Conservation (phyloP, 83 land plant genomes). For the Picea abies region DNA sequence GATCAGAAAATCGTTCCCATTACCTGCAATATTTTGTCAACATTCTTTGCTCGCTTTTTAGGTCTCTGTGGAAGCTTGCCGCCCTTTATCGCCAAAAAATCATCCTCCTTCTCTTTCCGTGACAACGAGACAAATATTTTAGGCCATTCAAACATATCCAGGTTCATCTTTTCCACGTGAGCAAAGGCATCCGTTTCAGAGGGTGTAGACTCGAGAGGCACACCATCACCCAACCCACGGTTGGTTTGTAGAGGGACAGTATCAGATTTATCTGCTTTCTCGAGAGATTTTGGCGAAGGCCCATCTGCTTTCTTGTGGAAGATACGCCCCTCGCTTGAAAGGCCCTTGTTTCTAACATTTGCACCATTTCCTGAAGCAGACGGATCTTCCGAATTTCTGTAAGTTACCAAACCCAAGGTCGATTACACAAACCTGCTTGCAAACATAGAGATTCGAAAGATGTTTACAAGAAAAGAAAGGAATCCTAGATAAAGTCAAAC, state of each 20-base stretch:
- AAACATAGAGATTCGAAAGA: not conserved
- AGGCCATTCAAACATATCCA: conserved; percentile 73
- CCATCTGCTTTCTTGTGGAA: not conserved
- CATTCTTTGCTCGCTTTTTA: conserved; percentile 63
- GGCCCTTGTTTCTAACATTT: conserved; percentile 8
- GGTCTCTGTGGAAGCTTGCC: conserved; percentile 80
- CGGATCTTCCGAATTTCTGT: conserved; percentile 10
- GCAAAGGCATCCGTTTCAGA: conserved; percentile 17
- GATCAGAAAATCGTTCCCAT: conserved; percentile 6
- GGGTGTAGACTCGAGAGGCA: conserved; percentile 2
- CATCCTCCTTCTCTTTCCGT: conserved; percentile 86
- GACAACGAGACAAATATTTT: conserved; percentile 63
- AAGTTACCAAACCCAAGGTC: not conserved
- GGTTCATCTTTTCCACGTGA: conserved; percentile 25
- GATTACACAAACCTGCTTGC: not conserved
- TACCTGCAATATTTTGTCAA: conserved; percentile 72
- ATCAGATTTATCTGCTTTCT: conserved; percentile 10
- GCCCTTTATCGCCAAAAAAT: conserved; percentile 77
- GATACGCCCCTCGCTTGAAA: conserved; percentile 1
- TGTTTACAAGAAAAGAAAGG: not conserved
- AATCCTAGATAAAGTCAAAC: not conserved
- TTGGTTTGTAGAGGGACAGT: conserved; percentile 1
- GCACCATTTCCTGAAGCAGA: conserved; percentile 10
- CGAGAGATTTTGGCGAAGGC: conserved; percentile 14
- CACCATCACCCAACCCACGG: conserved; percentile 5